Percentiles rank a stretch among this genome's conserved stretches.
Conservation (phyloP, 1,284 basidiomycete species). For the Ceratobasidium sp. region DNA sequence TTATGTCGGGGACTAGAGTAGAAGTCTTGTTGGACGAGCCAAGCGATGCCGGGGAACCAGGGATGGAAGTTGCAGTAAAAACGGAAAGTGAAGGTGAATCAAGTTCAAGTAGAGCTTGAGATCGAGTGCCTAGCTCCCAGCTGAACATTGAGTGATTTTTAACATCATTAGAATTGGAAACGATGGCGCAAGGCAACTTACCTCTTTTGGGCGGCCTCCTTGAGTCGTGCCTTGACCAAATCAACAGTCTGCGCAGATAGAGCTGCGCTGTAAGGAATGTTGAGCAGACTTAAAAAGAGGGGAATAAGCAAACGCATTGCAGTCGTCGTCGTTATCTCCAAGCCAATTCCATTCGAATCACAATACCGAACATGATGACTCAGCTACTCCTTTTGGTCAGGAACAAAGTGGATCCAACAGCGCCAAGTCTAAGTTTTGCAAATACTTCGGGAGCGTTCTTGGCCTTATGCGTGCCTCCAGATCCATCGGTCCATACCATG, state of each 20-base stretch:
- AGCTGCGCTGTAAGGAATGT: conserved; percentile 22
- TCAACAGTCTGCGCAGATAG: conserved; percentile 31
- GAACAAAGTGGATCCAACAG: neutral
- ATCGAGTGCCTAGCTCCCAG: conserved; percentile 86
- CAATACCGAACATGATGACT: conserved; percentile 11
- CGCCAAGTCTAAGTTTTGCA: neutral
- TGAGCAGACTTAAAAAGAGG: conserved; percentile 12
- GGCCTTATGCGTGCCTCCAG: too few species aligned
- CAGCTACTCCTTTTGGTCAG: neutral
- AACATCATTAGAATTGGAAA: neutral
- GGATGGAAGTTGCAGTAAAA: conserved; percentile 60
- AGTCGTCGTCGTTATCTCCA: conserved; percentile 14
- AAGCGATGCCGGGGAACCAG: conserved; percentile 51
- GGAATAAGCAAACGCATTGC: conserved; percentile 39
- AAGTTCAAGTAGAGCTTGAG: conserved; percentile 78
- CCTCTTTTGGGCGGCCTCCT: conserved; percentile 45
- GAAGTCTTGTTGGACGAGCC: conserved; percentile 61
- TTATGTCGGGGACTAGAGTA: conserved; percentile 60
- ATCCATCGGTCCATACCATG: too few species aligned
- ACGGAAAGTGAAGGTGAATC: conserved; percentile 75
- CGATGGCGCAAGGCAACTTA: conserved; percentile 10
- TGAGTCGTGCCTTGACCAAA: conserved; percentile 37
- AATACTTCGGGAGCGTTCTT: too few species aligned
- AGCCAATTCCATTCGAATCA: neutral
- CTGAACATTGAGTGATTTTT: conserved; percentile 58